Conservation (phyloP, 495 filamentous ascomycete genomes). For the Emericellopsis terricola region DNA sequence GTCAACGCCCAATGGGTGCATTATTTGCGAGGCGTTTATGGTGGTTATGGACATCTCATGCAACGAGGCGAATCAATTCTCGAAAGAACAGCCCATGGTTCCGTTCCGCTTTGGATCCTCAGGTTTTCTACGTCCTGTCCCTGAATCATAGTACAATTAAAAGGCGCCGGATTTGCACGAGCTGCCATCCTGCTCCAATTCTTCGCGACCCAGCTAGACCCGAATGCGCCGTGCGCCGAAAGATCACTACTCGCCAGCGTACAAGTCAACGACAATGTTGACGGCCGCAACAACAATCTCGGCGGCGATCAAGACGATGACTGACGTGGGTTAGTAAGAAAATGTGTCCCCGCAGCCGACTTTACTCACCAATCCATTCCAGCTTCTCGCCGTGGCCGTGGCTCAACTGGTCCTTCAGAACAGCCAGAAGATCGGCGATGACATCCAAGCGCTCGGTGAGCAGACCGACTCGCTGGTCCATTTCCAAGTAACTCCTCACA, state of each 20-base stretch:
- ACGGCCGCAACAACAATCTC: slow-evolving; percentile 90
- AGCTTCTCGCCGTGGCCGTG: slow-evolving; percentile 92
- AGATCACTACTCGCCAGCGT: slow-evolving; percentile 28
- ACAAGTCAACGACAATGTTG: slow-evolving; percentile 90
- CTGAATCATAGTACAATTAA: too few species aligned
- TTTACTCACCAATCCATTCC: slow-evolving; percentile 75
- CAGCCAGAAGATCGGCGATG: slow-evolving; percentile 83
- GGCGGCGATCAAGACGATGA: slow-evolving; percentile 88
- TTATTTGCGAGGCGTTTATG: too few species aligned
- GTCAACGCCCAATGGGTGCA: too few species aligned
- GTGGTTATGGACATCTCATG: too few species aligned
- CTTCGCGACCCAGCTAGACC: too few species aligned
- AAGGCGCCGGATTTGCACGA: too few species aligned
- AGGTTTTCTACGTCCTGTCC: too few species aligned
- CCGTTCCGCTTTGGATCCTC: too few species aligned
- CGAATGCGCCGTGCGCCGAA: too few species aligned
- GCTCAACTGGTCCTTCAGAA: slow-evolving; percentile 89
- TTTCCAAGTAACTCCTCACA: slow-evolving; percentile 87
- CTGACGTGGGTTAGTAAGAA: slow-evolving; percentile 18
- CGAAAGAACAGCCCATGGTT: too few species aligned
- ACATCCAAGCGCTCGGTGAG: slow-evolving; percentile 82
- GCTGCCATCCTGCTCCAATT: too few species aligned
- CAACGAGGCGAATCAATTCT: too few species aligned
- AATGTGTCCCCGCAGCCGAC: not conserved
- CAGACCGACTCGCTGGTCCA: slow-evolving; percentile 86